Evolutionary conservation across 352 stramenopile genomes (phyloP).

Genomic region (Blastocystis sp.): DNA sequence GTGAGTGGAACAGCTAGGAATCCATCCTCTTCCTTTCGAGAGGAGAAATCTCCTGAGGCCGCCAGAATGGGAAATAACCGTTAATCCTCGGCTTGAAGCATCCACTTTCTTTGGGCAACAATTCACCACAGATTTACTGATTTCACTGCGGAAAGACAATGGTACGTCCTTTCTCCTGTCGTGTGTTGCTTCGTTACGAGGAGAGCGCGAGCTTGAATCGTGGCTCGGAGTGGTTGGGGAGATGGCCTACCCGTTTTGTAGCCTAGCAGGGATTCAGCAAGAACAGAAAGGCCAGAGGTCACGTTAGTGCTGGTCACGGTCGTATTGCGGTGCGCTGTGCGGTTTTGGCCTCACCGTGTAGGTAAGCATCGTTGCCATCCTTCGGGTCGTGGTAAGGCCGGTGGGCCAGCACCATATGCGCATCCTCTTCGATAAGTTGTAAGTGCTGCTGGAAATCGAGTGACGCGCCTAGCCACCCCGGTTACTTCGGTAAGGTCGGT

Average conservation of each 20-base stretch:
- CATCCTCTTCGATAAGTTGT: slow-evolving; percentile 60
- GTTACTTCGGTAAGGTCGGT: too few species aligned
- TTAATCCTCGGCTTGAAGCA: neutral
- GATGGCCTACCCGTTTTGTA: slow-evolving; percentile 68
- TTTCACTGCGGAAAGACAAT: slow-evolving; percentile 21
- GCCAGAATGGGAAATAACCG: neutral
- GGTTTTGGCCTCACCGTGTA: neutral
- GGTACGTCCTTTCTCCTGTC: neutral
- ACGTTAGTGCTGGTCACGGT: slow-evolving; percentile 96
- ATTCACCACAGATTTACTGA: slow-evolving; percentile 5
- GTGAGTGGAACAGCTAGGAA: too few species aligned
- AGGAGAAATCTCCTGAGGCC: too few species aligned
- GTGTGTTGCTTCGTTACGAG: too few species aligned
- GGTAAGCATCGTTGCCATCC: slow-evolving; percentile 99
- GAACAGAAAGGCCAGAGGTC: slow-evolving; percentile 99
- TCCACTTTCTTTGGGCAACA: neutral
- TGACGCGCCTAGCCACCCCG: too few species aligned
- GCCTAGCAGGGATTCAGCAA: slow-evolving; percentile 83
- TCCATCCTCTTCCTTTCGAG: too few species aligned
- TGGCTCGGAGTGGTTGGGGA: neutral
- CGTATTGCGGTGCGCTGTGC: slow-evolving; percentile 81
- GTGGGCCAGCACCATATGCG: slow-evolving; percentile 94
- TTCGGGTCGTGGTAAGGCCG: slow-evolving; percentile 99
- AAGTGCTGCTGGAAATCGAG: too few species aligned
- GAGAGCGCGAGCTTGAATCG: too few species aligned